These are phyloP conservation scores for Bolboschoenus planiculmis DNA, from an alignment of 176 grass and related monocot genomes.

Conservation along the genomic window DNA sequence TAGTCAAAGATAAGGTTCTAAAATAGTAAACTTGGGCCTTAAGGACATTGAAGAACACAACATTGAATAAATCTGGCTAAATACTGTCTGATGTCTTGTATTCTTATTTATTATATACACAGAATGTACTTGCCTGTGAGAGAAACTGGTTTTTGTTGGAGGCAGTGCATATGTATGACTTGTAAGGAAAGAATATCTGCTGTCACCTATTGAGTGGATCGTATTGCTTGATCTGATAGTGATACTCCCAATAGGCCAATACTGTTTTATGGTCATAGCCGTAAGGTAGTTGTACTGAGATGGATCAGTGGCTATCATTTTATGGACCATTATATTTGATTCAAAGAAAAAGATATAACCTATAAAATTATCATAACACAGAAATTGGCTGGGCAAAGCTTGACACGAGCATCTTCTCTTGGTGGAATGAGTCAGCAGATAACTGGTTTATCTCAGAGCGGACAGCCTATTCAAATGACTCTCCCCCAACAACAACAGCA, in stretches of 20 bases:
- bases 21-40: background rate
- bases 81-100: background rate
- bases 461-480: slow-evolving; percentile 59
- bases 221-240: background rate
- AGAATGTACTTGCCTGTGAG: background rate
- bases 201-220: background rate
- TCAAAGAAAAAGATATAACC: background rate
- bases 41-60: background rate
- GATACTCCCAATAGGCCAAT: background rate
- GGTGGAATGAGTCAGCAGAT: slow-evolving; percentile 58
- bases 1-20: background rate
- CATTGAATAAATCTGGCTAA: background rate
- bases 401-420: slow-evolving; percentile 57
- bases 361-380: slow-evolving; percentile 16
- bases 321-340: background rate
- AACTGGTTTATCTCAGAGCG: slow-evolving; percentile 66
- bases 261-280: background rate
- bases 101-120: background rate
- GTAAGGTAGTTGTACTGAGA: background rate
- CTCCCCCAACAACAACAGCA: slow-evolving; percentile 64
- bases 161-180: background rate
- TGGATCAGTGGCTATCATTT: background rate
- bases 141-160: background rate
- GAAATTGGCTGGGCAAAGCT: slow-evolving; percentile 72
- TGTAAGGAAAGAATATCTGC: background rate